Evolutionary conservation across 2,329 filamentous ascomycete genomes (phyloP), one percentile per base, ranked within the genome.

Genomic region (Cordyceps sp.): DNA sequence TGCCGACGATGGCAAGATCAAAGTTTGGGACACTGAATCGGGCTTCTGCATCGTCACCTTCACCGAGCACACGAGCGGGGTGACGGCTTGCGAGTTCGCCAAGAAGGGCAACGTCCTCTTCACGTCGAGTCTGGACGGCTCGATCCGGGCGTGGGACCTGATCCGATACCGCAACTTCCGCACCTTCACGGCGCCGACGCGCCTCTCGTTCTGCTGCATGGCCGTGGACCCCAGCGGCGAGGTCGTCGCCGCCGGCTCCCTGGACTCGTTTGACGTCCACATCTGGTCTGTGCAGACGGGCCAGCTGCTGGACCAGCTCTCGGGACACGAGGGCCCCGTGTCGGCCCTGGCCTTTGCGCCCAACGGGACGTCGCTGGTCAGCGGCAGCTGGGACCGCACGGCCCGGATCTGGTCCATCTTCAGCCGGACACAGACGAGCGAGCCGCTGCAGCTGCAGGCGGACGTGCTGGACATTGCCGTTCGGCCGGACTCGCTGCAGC

Each of bases 261-360:
- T 93, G 13, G 90, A 98, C 52, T 93, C 86, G 5, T 96, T 94
- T 42, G 88, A 96, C 48, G 83, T 98, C 32, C 86, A 98, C 55
- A 81, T 98, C 39, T 98, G 90, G 90, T 94, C 84, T 5, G 92
- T 98, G 4, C 90, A 98, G 50, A 98, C 88, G 1, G 90, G 90
- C 3, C 90, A 98, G 53, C 64, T 98, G 14, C 72, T 98, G 6
- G 90, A 98, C 50, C 79, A 79, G 42, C 64, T 98, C 17, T 71
- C 86, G 6, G 92, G 90, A 1, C 90, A 98, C 44, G 88, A 98
- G 57, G 90, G 88, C 0, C 90, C 90, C 0, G 79, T 98, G 2
- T 90, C 85, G 5, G 77, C 82, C 3, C 61, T 98, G 18, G 74
- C 84, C 3, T 98, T 98, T 49, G 76, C 88, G 2, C 82, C 86